Conservation (phyloP, 2,329 filamentous ascomycete species). For the Cladosporium sphaerospermum region DNA sequence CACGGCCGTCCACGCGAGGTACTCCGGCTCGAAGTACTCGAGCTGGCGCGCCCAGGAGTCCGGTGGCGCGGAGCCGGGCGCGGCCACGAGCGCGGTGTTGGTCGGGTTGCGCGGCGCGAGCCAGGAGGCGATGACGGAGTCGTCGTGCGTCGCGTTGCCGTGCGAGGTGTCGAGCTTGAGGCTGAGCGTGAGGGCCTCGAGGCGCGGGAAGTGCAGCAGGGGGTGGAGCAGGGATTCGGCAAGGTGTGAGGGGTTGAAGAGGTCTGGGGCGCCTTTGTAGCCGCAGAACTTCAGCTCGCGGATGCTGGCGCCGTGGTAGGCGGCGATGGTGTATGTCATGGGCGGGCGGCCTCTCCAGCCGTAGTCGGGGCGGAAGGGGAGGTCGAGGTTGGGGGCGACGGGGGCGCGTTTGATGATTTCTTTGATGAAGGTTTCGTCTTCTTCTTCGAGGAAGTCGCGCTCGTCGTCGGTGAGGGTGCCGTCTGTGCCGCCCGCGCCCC, state of each 20-base stretch:
- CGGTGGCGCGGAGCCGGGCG: conserved; percentile 25
- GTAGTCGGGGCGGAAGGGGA: conserved; percentile 32
- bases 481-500: conserved; percentile 31
- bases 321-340: conserved; percentile 38
- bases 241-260: conserved; percentile 34
- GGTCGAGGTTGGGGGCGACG: conserved; percentile 17
- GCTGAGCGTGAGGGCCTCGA: conserved; percentile 36
- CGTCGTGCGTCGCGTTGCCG: conserved; percentile 34
- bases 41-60: conserved; percentile 39
- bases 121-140: conserved; percentile 42
- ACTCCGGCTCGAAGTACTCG: conserved; percentile 34
- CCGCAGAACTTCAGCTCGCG: conserved; percentile 45
- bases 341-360: conserved; percentile 35
- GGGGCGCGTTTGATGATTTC: conserved; percentile 19
- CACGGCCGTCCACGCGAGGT: conserved; percentile 36
- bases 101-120: conserved; percentile 33
- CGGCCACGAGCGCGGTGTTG: conserved; percentile 34
- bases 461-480: conserved; percentile 17
- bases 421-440: conserved; percentile 26
- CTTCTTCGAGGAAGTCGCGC: conserved; percentile 23
- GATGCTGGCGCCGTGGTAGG: conserved; percentile 35
- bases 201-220: conserved; percentile 38
- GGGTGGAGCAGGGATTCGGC: conserved; percentile 34
- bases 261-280: conserved; percentile 38
- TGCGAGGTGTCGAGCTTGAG: conserved; percentile 39